These are phyloP conservation scores for Suhomyces sp. DNA, from an alignment of 805 yeast species.

Conservation along the genomic window DNA sequence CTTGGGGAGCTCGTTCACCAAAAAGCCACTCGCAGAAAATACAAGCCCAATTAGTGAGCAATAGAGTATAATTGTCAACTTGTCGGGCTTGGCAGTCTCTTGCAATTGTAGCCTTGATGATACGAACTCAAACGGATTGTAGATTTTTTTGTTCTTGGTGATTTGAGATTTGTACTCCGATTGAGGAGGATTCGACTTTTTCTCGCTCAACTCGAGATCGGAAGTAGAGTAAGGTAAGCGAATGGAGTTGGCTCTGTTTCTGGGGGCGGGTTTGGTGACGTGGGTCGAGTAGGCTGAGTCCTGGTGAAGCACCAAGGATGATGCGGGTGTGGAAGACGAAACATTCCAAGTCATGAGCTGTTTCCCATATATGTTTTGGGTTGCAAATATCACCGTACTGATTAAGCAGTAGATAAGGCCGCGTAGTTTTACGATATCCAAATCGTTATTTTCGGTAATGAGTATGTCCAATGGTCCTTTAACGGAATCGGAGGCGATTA, in stretches of 20 bases:
- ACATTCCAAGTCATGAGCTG: constrained; percentile 61
- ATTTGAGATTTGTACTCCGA: constrained; percentile 11
- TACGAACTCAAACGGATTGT: constrained; percentile 21
- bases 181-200: constrained; percentile 5
- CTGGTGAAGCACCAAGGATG: constrained; percentile 26
- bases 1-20: constrained; percentile 55
- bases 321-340: constrained; percentile 17
- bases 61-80: constrained; percentile 74
- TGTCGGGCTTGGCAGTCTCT: constrained; percentile 57
- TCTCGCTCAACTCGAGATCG: constrained; percentile 29
- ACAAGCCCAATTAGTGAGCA: constrained; percentile 71
- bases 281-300: not conserved
- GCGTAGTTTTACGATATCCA: constrained; percentile 36
- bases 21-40: constrained; percentile 72
- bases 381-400: constrained; percentile 73
- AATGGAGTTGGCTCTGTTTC: constrained; percentile 20
- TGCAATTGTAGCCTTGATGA: constrained; percentile 13
- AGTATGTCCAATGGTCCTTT: constrained; percentile 6
- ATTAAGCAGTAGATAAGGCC: constrained; percentile 70
- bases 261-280: not conserved
- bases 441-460: constrained; percentile 9
- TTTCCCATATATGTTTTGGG: constrained; percentile 84
- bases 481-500: constrained; percentile 35
- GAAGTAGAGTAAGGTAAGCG: constrained; percentile 34
- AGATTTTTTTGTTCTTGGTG: constrained; percentile 14